Base-by-base conservation (phyloP, 495 filamentous ascomycete species). In the Tuber aestivum region DNA sequence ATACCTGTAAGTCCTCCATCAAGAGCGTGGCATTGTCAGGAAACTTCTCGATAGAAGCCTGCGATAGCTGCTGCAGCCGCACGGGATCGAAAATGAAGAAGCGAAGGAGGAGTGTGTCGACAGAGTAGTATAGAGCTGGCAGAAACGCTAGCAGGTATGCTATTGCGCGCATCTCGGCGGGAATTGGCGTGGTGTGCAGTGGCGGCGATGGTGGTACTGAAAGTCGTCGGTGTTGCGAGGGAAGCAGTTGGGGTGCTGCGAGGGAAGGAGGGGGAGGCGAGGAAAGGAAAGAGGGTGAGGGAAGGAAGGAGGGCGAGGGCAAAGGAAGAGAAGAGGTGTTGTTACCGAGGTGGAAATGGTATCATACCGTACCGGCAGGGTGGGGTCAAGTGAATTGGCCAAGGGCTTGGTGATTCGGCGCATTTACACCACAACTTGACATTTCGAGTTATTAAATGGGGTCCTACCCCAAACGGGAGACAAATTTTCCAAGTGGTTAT, bases 71-170 rank as follows among this genome's bases (percentile, higher is more conserved):
- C 78, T 92, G 88, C 77, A 96, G 87, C 72, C 94, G 87, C 50
- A 85, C 85, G 4, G 87, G 87, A 45, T 89, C 83, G 84, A 96
- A 94, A 84, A 94, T 89, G 87, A 93, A 95, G 87, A 93, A 92
- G 72, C 84, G 87, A 71, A 92, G 88, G 40, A 94, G 87, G 80
- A 90, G 88, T 72, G 89, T 86, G 82, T 94, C 90, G 74, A 94
- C 80, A 79, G 87, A 86, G 86, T 87, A 89, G 83, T 88, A 87
- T 56, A 92, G 75, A 61, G 89, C 87, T 2, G 89, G 83, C 71
- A 92, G 79, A 80, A 92, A 82, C 80, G 89, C 88, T 75, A 92
- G 79, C 82, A 89, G 56, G 27, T 16, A 35, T 18, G 5, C 56
- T 32, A 65, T 35, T 20, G 7, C 27, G 27, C 56, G 56, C 56